Percentiles rank a stretch among this genome's conserved stretches.
phyloP scores from a whole-genome alignment of 2,329 filamentous ascomycete species.

The Epichloe sp. region DNA sequence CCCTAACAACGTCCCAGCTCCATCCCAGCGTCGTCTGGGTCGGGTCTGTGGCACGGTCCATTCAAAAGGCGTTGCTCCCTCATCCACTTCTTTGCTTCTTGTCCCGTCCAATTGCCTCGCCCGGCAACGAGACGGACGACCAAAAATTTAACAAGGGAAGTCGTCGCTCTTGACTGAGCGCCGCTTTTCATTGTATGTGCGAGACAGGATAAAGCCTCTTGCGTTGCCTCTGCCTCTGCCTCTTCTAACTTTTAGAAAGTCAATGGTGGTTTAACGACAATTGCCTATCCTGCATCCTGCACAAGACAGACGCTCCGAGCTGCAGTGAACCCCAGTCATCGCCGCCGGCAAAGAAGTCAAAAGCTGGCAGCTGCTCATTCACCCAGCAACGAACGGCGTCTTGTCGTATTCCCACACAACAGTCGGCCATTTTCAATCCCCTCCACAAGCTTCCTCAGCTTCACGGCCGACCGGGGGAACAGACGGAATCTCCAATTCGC shows the following conservation, averaged over 20 bases:
- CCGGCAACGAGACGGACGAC: slow-evolving; percentile 8
- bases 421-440: slow-evolving; percentile 3
- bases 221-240: not conserved
- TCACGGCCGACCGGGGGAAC: not conserved
- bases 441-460: not conserved
- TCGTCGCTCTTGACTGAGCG: slow-evolving; percentile 8
- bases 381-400: slow-evolving; percentile 1
- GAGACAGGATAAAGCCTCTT: slow-evolving; percentile 1
- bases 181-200: slow-evolving; percentile 6
- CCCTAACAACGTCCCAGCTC: slow-evolving; percentile 20
- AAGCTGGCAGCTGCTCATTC: not conserved
- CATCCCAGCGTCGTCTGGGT: slow-evolving; percentile 13
- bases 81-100: slow-evolving; percentile 17
- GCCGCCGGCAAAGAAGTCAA: not conserved
- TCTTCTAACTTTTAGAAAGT: not conserved
- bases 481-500: not conserved
- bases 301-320: not conserved
- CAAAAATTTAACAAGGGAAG: slow-evolving; percentile 2
- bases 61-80: slow-evolving; percentile 29
- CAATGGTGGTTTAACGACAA: not conserved
- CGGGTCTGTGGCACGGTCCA: slow-evolving; percentile 16
- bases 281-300: not conserved
- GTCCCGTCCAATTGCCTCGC: slow-evolving; percentile 18
- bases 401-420: slow-evolving; percentile 4
- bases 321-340: not conserved